Conservation (phyloP, 306 rosid species). For the Mimosa bimucronata region DNA sequence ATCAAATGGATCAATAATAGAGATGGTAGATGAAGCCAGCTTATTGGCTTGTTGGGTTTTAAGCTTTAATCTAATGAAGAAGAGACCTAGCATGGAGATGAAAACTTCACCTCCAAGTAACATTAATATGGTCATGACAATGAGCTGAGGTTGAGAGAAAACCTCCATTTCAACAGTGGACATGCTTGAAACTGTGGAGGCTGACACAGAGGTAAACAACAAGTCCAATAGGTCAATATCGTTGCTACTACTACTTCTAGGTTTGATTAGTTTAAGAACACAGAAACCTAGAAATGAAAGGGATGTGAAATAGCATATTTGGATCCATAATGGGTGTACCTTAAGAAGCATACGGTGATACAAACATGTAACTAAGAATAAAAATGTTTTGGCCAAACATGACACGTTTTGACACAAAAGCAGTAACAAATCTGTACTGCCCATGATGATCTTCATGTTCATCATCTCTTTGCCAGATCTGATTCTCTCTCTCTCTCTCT, state of each 20-base stretch:
- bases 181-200: conserved; percentile 72
- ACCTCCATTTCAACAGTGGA: conserved; percentile 66
- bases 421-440: conserved; percentile 33
- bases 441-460: background rate
- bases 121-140: conserved; percentile 55
- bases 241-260: conserved; percentile 1
- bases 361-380: conserved; percentile 17
- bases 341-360: conserved; percentile 32
- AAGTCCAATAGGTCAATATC: conserved; percentile 42
- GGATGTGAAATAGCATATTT: conserved; percentile 48
- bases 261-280: conserved; percentile 36
- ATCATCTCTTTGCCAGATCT: background rate
- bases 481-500: background rate
- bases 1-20: conserved; percentile 18
- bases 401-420: conserved; percentile 15
- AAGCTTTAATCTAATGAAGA: conserved; percentile 45
- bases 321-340: conserved; percentile 45
- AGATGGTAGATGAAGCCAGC: conserved; percentile 15
- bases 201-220: conserved; percentile 65
- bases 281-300: conserved; percentile 52
- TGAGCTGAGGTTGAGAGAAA: conserved; percentile 56
- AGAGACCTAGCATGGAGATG: conserved; percentile 58
- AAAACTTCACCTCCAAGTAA: conserved; percentile 66
- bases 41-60: conserved; percentile 28
- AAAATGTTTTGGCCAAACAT: conserved; percentile 23